Conservation (phyloP, 2,329 filamentous ascomycete genomes). For the Tolypocladium inflatum region DNA sequence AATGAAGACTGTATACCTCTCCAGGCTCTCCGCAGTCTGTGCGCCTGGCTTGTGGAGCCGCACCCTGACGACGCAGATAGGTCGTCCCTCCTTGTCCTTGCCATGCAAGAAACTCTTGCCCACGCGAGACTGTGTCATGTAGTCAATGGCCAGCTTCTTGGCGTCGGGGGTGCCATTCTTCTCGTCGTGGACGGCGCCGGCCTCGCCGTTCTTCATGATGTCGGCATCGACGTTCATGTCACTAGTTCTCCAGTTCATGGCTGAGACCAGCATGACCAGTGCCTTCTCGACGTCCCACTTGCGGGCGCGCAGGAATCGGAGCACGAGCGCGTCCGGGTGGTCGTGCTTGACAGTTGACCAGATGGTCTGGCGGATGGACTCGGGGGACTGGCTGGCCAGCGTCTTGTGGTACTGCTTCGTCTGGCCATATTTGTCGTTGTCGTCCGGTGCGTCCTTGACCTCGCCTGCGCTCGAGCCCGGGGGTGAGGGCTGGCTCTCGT, state of each 20-base stretch:
- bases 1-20: constrained; percentile 84
- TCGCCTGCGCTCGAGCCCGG: constrained; percentile 17
- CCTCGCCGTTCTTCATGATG: constrained; percentile 71
- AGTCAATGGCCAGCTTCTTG: constrained; percentile 65
- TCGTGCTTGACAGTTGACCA: constrained; percentile 96
- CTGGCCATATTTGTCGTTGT: constrained; percentile 89
- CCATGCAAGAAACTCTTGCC: constrained; percentile 94
- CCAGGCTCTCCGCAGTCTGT: constrained; percentile 71
- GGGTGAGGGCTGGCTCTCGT: constrained; percentile 30
- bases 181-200: constrained; percentile 50
- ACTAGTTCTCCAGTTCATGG: constrained; percentile 79
- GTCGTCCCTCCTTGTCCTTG: constrained; percentile 71
- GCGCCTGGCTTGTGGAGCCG: constrained; percentile 74
- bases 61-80: constrained; percentile 78
- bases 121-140: constrained; percentile 73
- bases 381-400: constrained; percentile 65
- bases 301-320: constrained; percentile 78
- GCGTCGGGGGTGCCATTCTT: constrained; percentile 44
- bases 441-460: constrained; percentile 37
- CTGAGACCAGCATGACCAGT: constrained; percentile 86
- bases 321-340: constrained; percentile 74
- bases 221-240: constrained; percentile 87
- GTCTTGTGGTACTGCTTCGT: constrained; percentile 79
- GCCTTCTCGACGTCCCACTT: constrained; percentile 96
- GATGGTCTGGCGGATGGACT: constrained; percentile 69